Evolutionary conservation across 148 eudicot genomes (phyloP).

Genomic region (Vaccinium macrocarpon): DNA sequence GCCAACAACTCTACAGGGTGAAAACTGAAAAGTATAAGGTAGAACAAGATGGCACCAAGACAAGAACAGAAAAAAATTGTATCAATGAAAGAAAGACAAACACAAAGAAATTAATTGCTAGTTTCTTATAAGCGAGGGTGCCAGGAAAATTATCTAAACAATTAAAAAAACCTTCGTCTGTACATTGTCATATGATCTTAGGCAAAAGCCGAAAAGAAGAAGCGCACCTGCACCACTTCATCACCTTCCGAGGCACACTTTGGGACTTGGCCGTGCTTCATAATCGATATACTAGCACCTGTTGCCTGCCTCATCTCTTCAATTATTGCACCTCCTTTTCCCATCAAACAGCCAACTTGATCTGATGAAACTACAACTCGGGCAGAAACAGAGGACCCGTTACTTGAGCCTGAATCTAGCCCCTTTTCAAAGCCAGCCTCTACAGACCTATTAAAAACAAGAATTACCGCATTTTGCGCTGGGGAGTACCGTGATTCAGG

Average conservation of each 20-base stretch:
- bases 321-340: slow-evolving; percentile 70
- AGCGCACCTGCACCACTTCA: slow-evolving; percentile 68
- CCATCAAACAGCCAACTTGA: slow-evolving; percentile 76
- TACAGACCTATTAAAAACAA: slow-evolving; percentile 50
- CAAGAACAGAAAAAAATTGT: background rate
- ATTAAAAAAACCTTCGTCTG: background rate
- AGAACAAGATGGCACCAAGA: background rate
- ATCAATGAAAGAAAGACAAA: background rate
- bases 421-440: slow-evolving; percentile 51
- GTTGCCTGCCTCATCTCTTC: slow-evolving; percentile 75
- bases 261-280: slow-evolving; percentile 52
- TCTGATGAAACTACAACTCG: slow-evolving; percentile 46
- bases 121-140: background rate
- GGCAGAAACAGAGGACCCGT: slow-evolving; percentile 39
- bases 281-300: slow-evolving; percentile 50
- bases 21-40: background rate
- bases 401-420: slow-evolving; percentile 33
- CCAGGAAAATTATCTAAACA: background rate
- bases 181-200: background rate
- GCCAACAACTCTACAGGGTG: background rate
- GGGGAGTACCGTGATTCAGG: slow-evolving; percentile 50
- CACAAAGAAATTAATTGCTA: background rate
- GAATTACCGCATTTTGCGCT: slow-evolving; percentile 69
- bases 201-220: background rate
- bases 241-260: slow-evolving; percentile 52